A percentile compares a stretch with the other conserved stretches of the same genome.
Evolutionary conservation across 805 yeast genomes (phyloP).

Genomic region (Kluyveromyces lactis): DNA sequence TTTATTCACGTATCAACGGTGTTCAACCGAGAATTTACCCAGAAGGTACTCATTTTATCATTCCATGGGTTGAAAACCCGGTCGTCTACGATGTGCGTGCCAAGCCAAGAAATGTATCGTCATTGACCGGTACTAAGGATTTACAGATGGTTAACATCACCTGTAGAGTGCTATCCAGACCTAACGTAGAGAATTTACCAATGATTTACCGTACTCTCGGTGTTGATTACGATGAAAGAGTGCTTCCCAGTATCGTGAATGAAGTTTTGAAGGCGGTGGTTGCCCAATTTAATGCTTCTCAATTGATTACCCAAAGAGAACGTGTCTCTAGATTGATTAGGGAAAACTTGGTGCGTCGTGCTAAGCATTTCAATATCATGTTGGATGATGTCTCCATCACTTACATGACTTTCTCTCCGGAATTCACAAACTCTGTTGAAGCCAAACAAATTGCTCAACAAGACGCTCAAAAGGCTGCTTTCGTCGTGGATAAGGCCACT

Average conservation of each 20-base stretch:
- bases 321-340: conserved; percentile 85
- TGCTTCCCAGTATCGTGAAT: conserved; percentile 94
- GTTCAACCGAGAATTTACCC: conserved; percentile 72
- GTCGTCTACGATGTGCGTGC: conserved; percentile 92
- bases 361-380: conserved; percentile 74
- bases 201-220: conserved; percentile 88
- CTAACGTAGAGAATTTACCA: conserved; percentile 72
- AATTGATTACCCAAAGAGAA: conserved; percentile 97
- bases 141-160: conserved; percentile 98
- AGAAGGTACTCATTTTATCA: conserved; percentile 91
- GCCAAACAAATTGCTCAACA: conserved; percentile 99
- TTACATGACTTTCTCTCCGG: conserved; percentile 95
- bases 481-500: conserved; percentile 90
- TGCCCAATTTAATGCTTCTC: conserved; percentile 97
- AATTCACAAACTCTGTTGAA: conserved; percentile 94
- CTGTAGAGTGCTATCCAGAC: conserved; percentile 93
- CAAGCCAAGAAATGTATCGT: conserved; percentile 91
- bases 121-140: conserved; percentile 96
- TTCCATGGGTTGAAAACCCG: conserved; percentile 95
- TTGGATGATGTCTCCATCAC: conserved; percentile 96
- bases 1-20: conserved; percentile 83
- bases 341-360: conserved; percentile 86
- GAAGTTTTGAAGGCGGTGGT: conserved; percentile 95
- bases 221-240: conserved; percentile 91
- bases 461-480: conserved; percentile 98